Percentiles rank a stretch among this genome's conserved stretches.
These are phyloP conservation scores for Microcos paniculata DNA, from an alignment of 345 rosid species.

Conservation along the genomic window DNA sequence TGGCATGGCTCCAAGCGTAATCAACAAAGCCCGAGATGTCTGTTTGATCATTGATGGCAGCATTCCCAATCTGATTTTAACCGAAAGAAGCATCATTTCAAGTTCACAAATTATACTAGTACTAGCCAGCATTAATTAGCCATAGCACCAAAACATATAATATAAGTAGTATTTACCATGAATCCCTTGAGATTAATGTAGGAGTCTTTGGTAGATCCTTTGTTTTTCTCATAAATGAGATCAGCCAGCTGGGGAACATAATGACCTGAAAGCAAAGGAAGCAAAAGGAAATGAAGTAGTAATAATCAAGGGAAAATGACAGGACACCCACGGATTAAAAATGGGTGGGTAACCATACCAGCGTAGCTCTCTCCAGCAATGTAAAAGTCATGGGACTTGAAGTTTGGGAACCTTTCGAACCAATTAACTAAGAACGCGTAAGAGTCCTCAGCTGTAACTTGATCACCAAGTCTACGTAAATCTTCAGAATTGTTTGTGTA, in stretches of 20 bases:
- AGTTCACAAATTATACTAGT: not conserved
- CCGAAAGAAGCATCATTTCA: not conserved
- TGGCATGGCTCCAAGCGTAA: slow-evolving; percentile 74
- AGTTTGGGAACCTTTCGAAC: slow-evolving; percentile 67
- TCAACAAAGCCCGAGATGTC: slow-evolving; percentile 60
- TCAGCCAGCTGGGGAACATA: slow-evolving; percentile 87
- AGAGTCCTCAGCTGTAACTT: slow-evolving; percentile 55
- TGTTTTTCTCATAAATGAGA: slow-evolving; percentile 54
- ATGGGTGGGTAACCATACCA: slow-evolving; percentile 30
- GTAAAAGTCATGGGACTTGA: slow-evolving; percentile 60
- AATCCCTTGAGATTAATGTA: slow-evolving; percentile 73
- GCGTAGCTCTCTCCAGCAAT: slow-evolving; percentile 86
- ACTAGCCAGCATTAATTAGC: not conserved
- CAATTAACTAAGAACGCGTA: slow-evolving; percentile 57
- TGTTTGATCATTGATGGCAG: slow-evolving; percentile 56
- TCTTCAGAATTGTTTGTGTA: slow-evolving; percentile 61
- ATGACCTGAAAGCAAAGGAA: slow-evolving; percentile 65
- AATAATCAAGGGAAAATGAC: not conserved
- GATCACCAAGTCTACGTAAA: slow-evolving; percentile 48
- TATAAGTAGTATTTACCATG: slow-evolving; percentile 41
- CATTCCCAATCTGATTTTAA: slow-evolving; percentile 65
- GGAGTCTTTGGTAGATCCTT: slow-evolving; percentile 27
- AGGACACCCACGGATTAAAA: not conserved
- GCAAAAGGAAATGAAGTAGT: not conserved
- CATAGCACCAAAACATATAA: not conserved